Base-by-base conservation (phyloP, 202 grass and related monocot genomes). In the Elaeis oleifera region DNA sequence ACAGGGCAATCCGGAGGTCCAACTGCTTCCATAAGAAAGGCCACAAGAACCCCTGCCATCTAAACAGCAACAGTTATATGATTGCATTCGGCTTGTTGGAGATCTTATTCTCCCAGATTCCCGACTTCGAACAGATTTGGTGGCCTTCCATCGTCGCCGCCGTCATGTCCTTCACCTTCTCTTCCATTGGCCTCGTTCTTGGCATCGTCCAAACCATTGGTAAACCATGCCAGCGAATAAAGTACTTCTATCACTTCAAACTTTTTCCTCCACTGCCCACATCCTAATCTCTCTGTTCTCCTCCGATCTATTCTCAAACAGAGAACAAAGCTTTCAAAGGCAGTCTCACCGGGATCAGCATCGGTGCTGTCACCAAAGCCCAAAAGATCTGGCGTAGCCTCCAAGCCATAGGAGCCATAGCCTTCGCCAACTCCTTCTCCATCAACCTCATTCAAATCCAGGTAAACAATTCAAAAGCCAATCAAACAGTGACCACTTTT, bases 341-440 rank as follows among this genome's bases (percentile, higher is more conserved):
- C 19, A 65, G 63, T 49, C 63, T 65, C 16, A 65, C 63, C 49
- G 63, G 63, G 18, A 65, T 53, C 63, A 65, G 63, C 63, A 26
- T 65, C 16, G 63, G 49, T 5, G 16, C 4, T 49, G 21, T 65
- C 63, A 25, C 63, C 16, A 23, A 49, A 0, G 53, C 22, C 11
- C 48, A 53, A 16, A 65, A 65, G 63, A 49, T 65, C 3, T 65
- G 63, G 63, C 63, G 49, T 17, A 65, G 49, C 49, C 63, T 65
- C 15, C 49, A 65, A 16, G 23, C 63, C 48, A 53, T 65, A 0
- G 63, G 63, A 23, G 49, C 53, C 63, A 65, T 65, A 13, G 63
- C 63, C 22, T 65, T 65, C 23, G 63, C 63, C 49, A 53, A 65
- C 15, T 65, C 63, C 49, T 65, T 53, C 63, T 65, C 63, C 13